Evolutionary conservation across 768 basidiomycete genomes (phyloP).

Genomic region (Boletellus ananiceps): DNA sequence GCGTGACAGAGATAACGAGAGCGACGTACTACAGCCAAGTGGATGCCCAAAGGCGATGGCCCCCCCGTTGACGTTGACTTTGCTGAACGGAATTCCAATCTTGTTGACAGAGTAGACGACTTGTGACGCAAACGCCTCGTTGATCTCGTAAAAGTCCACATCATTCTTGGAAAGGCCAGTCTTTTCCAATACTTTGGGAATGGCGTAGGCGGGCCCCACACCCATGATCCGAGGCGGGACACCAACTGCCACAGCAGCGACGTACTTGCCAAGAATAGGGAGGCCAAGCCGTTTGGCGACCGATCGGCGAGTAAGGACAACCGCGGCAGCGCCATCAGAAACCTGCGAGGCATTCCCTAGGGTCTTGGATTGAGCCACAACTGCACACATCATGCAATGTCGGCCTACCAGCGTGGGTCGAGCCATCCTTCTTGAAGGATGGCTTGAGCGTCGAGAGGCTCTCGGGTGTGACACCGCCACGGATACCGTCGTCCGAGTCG

Average conservation of each 20-base stretch:
- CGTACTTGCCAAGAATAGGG: slow-evolving; percentile 84
- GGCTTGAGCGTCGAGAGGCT: slow-evolving; percentile 78
- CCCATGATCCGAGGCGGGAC: slow-evolving; percentile 90
- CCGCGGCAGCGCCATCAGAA: slow-evolving; percentile 90
- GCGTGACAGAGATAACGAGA: slow-evolving; percentile 5
- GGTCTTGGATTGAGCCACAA: slow-evolving; percentile 1
- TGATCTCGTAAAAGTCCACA: slow-evolving; percentile 89
- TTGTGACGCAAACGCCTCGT: slow-evolving; percentile 86
- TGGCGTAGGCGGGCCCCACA: slow-evolving; percentile 85
- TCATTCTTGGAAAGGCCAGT: slow-evolving; percentile 63
- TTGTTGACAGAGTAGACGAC: slow-evolving; percentile 70
- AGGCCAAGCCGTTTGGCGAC: slow-evolving; percentile 78
- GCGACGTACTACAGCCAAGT: slow-evolving; percentile 71
- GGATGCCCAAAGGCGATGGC: slow-evolving; percentile 90
- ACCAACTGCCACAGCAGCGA: slow-evolving; percentile 64
- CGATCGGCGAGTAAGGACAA: slow-evolving; percentile 75
- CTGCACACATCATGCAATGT: neutral
- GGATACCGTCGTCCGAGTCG: slow-evolving; percentile 79
- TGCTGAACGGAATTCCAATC: slow-evolving; percentile 65
- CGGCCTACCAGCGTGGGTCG: slow-evolving; percentile 64
- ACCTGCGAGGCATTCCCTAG: slow-evolving; percentile 81
- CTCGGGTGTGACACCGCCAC: slow-evolving; percentile 79
- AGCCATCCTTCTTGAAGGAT: slow-evolving; percentile 72
- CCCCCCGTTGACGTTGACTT: slow-evolving; percentile 85
- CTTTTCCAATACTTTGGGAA: slow-evolving; percentile 67